A percentile compares a stretch with the other conserved stretches of the same genome.
Conservation (phyloP, 2,329 filamentous ascomycete genomes). For the Pezicula radicicola region DNA sequence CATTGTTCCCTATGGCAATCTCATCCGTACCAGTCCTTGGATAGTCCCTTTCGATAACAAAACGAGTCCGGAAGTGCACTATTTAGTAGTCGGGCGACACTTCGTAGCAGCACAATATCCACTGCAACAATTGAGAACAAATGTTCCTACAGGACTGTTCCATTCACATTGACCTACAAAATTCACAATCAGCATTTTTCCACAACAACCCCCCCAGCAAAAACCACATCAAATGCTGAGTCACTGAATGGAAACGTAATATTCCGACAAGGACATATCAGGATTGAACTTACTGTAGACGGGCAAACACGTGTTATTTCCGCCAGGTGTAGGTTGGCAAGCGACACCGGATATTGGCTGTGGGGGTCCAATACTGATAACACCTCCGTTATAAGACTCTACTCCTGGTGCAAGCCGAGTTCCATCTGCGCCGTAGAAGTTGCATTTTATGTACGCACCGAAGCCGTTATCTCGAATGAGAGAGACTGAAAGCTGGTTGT, state of each 20-base stretch:
- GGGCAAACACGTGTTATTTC: slow-evolving; percentile 38
- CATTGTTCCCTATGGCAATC: no score
- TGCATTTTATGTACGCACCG: slow-evolving; percentile 38
- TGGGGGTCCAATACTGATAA: slow-evolving; percentile 41
- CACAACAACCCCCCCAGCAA: no score
- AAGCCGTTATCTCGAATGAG: slow-evolving; percentile 42
- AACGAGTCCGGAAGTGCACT: not conserved
- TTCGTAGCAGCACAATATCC: slow-evolving; percentile 21
- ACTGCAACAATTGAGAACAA: slow-evolving; percentile 14
- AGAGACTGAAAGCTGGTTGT: slow-evolving; percentile 35
- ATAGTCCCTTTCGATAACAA: no score
- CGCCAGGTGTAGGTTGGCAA: slow-evolving; percentile 20
- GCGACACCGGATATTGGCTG: slow-evolving; percentile 38
- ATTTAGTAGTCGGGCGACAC: slow-evolving; percentile 11
- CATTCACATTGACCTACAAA: slow-evolving; percentile 13
- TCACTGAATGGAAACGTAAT: not conserved
- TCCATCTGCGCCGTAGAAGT: slow-evolving; percentile 36
- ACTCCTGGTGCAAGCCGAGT: slow-evolving; percentile 25
- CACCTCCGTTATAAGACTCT: slow-evolving; percentile 28
- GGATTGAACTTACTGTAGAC: slow-evolving; percentile 33
- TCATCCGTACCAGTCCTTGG: no score
- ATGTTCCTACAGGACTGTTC: slow-evolving; percentile 8
- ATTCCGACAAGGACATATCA: not conserved
- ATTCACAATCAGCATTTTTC: not conserved
- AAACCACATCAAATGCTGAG: not conserved